phyloP scores from a whole-genome alignment of 2,329 filamentous ascomycete species.

The Botrytis porri region DNA sequence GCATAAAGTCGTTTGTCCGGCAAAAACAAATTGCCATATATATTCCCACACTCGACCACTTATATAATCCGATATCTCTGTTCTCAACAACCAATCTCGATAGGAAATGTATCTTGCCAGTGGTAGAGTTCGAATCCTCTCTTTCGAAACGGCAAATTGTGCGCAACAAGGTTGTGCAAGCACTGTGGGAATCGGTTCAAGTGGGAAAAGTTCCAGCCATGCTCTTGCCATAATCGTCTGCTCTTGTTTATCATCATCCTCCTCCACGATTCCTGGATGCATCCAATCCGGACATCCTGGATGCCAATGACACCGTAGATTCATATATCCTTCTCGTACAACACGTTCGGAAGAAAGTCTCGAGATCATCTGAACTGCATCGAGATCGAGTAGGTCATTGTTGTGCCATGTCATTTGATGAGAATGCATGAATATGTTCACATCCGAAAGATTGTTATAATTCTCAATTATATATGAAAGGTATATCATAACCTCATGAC shows the following conservation, averaged over 20 bases:
- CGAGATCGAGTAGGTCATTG: slow-evolving; percentile 30
- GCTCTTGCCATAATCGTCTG: slow-evolving; percentile 33
- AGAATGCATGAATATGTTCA: slow-evolving; percentile 40
- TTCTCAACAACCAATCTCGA: slow-evolving; percentile 58
- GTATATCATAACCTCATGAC: slow-evolving; percentile 35
- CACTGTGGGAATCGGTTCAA: slow-evolving; percentile 42
- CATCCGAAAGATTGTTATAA: slow-evolving; percentile 50
- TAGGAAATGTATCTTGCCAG: slow-evolving; percentile 53
- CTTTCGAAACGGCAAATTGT: slow-evolving; percentile 60
- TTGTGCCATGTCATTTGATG: slow-evolving; percentile 46
- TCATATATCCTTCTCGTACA: slow-evolving; percentile 55
- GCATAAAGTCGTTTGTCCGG: slow-evolving; percentile 43
- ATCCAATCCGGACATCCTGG: slow-evolving; percentile 55
- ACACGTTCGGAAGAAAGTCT: slow-evolving; percentile 39
- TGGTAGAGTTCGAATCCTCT: slow-evolving; percentile 49
- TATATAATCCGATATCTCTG: slow-evolving; percentile 51
- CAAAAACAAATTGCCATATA: slow-evolving; percentile 64
- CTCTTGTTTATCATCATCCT: slow-evolving; percentile 14
- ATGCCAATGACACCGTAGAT: slow-evolving; percentile 58
- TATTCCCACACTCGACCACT: slow-evolving; percentile 63
- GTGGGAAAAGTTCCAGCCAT: slow-evolving; percentile 38
- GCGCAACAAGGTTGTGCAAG: slow-evolving; percentile 60
- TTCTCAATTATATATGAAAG: slow-evolving; percentile 60
- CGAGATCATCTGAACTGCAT: slow-evolving; percentile 38
- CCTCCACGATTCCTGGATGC: slow-evolving; percentile 35